phyloP scores from a whole-genome alignment of 371 early-diverging fungal genomes.

The Mucor irregularis region DNA sequence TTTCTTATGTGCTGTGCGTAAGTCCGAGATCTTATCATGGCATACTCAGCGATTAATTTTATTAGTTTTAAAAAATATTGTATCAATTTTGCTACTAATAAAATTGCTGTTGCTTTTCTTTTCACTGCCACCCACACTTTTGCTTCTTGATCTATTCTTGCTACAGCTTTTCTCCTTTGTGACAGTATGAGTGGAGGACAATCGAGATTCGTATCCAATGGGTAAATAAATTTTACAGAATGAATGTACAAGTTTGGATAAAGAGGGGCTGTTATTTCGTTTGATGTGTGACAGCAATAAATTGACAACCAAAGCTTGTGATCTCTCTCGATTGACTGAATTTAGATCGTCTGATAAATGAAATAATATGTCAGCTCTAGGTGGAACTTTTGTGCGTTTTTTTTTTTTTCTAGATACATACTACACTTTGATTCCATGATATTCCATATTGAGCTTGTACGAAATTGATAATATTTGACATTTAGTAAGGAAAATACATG shows the following conservation, averaged over 20 bases:
- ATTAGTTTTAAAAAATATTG: neutral
- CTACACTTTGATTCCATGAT: constrained; percentile 29
- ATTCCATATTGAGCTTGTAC: constrained; percentile 19
- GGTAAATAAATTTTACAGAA: constrained; percentile 21
- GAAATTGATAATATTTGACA: constrained; percentile 38
- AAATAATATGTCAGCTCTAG: no score
- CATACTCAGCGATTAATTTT: no score
- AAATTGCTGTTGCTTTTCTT: neutral
- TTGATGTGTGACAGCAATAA: constrained; percentile 10
- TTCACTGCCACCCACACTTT: neutral
- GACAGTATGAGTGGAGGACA: neutral
- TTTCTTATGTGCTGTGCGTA: neutral
- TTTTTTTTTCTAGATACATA: constrained; percentile 1
- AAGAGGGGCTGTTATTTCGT: constrained; percentile 1
- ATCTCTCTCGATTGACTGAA: constrained; percentile 7
- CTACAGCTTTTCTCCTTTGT: neutral
- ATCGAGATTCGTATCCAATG: constrained; percentile 5
- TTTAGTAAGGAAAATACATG: constrained; percentile 45
- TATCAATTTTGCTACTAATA: neutral
- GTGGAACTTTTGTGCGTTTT: no score
- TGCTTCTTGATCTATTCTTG: neutral
- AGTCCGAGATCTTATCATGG: no score
- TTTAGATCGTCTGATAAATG: neutral
- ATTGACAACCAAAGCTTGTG: constrained; percentile 16
- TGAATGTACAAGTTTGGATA: constrained; percentile 16